Evolutionary conservation across 192 early-diverging fungal genomes (phyloP).

Genomic region (Pilaira anomala): DNA sequence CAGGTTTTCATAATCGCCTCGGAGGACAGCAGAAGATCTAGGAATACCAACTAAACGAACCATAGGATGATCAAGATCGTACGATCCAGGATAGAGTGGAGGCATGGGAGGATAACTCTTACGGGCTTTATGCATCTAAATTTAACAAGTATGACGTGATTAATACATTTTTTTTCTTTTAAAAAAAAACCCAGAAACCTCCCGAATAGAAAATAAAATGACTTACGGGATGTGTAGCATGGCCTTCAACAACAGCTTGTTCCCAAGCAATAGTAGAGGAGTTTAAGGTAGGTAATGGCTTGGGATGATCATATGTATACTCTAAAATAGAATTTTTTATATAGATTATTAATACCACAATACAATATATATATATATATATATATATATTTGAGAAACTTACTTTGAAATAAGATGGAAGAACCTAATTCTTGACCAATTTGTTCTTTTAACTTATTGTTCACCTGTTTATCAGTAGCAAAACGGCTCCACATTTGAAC

Average conservation of each 20-base stretch:
- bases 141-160: slow-evolving; percentile 5
- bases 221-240: slow-evolving; percentile 62
- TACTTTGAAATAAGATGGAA: slow-evolving; percentile 55
- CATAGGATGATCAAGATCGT: slow-evolving; percentile 38
- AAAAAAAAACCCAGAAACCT: not conserved
- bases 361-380: not conserved
- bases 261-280: slow-evolving; percentile 62
- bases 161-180: not conserved
- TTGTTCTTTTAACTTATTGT: slow-evolving; percentile 23
- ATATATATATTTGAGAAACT: slow-evolving; percentile 15
- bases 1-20: slow-evolving; percentile 45
- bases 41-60: slow-evolving; percentile 54
- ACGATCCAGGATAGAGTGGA: slow-evolving; percentile 36
- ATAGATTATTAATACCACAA: not conserved
- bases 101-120: slow-evolving; percentile 53
- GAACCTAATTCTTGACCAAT: slow-evolving; percentile 52
- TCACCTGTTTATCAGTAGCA: slow-evolving; percentile 42
- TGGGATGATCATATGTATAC: slow-evolving; percentile 40
- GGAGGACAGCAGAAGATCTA: slow-evolving; percentile 34
- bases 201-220: not conserved
- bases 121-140: slow-evolving; percentile 60
- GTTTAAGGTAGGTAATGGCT: slow-evolving; percentile 24
- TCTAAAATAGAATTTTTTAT: slow-evolving; percentile 16
- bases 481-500: slow-evolving; percentile 44
- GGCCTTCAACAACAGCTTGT: slow-evolving; percentile 61